Conservation (phyloP, 805 yeast species). For the Metschnikowia matae region DNA sequence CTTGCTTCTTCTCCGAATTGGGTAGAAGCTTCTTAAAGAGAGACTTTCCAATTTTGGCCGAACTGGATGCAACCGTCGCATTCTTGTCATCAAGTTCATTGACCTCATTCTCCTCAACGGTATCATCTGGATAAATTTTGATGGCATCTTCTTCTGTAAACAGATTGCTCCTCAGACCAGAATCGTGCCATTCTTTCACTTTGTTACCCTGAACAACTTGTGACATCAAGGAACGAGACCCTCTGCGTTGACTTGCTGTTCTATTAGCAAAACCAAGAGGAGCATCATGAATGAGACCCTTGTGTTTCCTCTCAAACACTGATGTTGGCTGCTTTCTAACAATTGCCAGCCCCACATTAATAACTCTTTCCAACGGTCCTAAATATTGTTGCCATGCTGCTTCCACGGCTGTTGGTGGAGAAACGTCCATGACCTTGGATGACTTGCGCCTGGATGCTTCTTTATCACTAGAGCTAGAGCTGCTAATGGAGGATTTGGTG, state of each 20-base stretch:
- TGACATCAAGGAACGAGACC: slow-evolving; percentile 26
- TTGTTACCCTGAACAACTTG: slow-evolving; percentile 36
- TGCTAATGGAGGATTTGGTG: slow-evolving; percentile 15
- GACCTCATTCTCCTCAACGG: not conserved
- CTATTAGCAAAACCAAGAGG: slow-evolving; percentile 44
- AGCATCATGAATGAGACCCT: slow-evolving; percentile 55
- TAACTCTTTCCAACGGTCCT: slow-evolving; percentile 56
- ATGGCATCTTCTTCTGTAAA: slow-evolving; percentile 15
- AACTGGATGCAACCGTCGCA: slow-evolving; percentile 4
- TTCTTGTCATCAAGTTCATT: slow-evolving; percentile 10
- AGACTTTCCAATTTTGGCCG: slow-evolving; percentile 16
- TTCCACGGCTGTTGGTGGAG: slow-evolving; percentile 52
- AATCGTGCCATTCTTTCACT: slow-evolving; percentile 12
- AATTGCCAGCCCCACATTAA: slow-evolving; percentile 20
- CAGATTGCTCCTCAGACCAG: not conserved
- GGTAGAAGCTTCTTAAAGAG: slow-evolving; percentile 21
- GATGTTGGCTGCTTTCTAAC: slow-evolving; percentile 45
- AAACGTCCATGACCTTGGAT: slow-evolving; percentile 33
- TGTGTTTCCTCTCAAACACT: slow-evolving; percentile 51
- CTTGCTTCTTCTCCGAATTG: slow-evolving; percentile 18
- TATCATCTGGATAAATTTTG: slow-evolving; percentile 9
- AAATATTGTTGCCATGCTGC: slow-evolving; percentile 55
- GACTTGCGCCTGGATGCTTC: slow-evolving; percentile 17
- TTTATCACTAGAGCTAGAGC: slow-evolving; percentile 12
- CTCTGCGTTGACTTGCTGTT: slow-evolving; percentile 15